phyloP scores from a whole-genome alignment of 2,329 filamentous ascomycete species.

The Hypoxylon sp. region DNA sequence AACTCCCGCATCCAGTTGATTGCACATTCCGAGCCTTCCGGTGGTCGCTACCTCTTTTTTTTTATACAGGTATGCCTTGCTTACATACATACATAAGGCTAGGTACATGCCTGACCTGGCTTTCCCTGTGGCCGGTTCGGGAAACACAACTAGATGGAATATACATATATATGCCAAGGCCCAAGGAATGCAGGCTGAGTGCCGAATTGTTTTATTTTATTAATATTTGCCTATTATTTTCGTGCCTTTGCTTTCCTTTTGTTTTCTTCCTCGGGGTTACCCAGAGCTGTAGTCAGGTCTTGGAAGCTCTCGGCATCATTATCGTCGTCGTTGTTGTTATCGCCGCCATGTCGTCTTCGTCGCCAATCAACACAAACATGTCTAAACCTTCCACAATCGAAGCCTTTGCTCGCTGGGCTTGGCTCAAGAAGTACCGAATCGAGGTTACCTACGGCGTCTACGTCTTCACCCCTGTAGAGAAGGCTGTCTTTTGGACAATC shows the following conservation, averaged over 20 bases:
- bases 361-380: slow-evolving; percentile 12
- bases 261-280: slow-evolving; percentile 3
- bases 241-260: slow-evolving; percentile 14
- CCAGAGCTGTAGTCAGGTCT: slow-evolving; percentile 27
- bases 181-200: slow-evolving; percentile 25
- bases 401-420: slow-evolving; percentile 74
- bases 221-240: slow-evolving; percentile 21
- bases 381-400: slow-evolving; percentile 42
- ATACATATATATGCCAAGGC: slow-evolving; percentile 33
- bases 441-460: slow-evolving; percentile 86
- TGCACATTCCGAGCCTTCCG: slow-evolving; percentile 42
- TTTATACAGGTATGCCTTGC: slow-evolving; percentile 8
- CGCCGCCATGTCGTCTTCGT: slow-evolving; percentile 1
- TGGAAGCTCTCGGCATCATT: slow-evolving; percentile 22
- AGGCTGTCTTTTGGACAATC: slow-evolving; percentile 83
- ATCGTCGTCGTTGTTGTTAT: slow-evolving; percentile 19
- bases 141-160: background rate
- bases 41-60: slow-evolving; percentile 13
- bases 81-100: slow-evolving; percentile 7
- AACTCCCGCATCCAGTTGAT: slow-evolving; percentile 15
- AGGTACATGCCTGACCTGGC: slow-evolving; percentile 1
- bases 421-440: slow-evolving; percentile 85
- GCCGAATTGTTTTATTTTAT: slow-evolving; percentile 16
- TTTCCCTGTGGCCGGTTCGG: slow-evolving; percentile 17
- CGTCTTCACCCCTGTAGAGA: slow-evolving; percentile 83